Percentiles rank a stretch among this genome's conserved stretches.
Evolutionary conservation across 306 rosid species (phyloP).

Genomic region (Phaseolus lunatus): DNA sequence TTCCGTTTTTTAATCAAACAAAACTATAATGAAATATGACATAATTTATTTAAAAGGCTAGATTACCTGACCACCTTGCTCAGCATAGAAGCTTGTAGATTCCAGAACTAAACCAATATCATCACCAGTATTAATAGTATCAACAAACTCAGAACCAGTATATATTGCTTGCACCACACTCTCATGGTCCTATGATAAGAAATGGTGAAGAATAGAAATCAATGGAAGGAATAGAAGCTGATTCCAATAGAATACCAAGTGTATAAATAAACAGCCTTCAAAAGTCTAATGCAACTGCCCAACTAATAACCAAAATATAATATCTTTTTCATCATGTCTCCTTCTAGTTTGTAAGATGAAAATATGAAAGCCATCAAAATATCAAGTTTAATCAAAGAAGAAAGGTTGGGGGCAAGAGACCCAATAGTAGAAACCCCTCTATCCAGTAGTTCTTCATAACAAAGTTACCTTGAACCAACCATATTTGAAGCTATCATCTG

Average conservation of each 20-base stretch:
- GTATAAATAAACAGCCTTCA: neutral
- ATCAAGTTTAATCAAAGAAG: neutral
- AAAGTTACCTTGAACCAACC: constrained; percentile 72
- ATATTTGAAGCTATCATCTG: constrained; percentile 89
- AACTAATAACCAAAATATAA: constrained; percentile 21
- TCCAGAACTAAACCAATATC: constrained; percentile 84
- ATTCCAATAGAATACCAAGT: constrained; percentile 27
- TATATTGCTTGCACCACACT: constrained; percentile 83
- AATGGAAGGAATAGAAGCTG: constrained; percentile 34
- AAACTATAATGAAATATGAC: constrained; percentile 30
- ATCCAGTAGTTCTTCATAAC: neutral
- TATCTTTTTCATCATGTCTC: neutral
- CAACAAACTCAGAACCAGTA: constrained; percentile 77
- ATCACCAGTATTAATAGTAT: constrained; percentile 58
- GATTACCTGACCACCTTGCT: constrained; percentile 99
- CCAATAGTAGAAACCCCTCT: neutral
- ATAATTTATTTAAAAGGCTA: constrained; percentile 5
- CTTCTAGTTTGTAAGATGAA: neutral
- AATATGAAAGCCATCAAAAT: neutral
- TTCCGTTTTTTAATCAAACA: too few relatives aligned
- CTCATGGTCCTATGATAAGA: constrained; percentile 74
- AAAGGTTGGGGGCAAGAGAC: neutral
- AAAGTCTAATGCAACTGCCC: constrained; percentile 18
- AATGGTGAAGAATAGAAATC: constrained; percentile 35
- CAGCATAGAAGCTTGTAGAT: constrained; percentile 97